Percentiles rank a stretch among this genome's conserved stretches.
Conservation (phyloP, 148 eudicot species). For the Chenopodium formosanum region DNA sequence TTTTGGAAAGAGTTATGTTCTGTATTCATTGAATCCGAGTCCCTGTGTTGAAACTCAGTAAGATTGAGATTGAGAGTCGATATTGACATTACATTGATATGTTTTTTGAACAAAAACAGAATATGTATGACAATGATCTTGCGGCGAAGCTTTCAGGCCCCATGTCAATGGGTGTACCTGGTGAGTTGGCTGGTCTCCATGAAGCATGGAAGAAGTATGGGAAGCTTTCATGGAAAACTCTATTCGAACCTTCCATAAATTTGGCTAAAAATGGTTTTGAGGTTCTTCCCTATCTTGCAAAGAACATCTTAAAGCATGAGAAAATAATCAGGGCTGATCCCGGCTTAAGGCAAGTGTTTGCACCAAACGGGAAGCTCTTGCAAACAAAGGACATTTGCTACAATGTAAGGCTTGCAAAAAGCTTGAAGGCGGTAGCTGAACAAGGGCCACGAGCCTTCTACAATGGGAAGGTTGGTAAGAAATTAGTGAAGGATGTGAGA, state of each 20-base stretch:
- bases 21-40: not conserved
- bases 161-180: slow-evolving; percentile 81
- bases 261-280: slow-evolving; percentile 66
- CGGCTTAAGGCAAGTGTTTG: slow-evolving; percentile 69
- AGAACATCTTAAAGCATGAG: slow-evolving; percentile 27
- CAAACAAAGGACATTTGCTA: slow-evolving; percentile 76
- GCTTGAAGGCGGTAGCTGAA: slow-evolving; percentile 65
- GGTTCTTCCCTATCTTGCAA: slow-evolving; percentile 62
- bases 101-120: slow-evolving; percentile 37
- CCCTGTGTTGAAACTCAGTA: not conserved
- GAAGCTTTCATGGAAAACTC: slow-evolving; percentile 61
- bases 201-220: slow-evolving; percentile 78
- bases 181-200: slow-evolving; percentile 86
- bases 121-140: slow-evolving; percentile 60
- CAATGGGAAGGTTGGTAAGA: slow-evolving; percentile 67
- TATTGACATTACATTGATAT: not conserved
- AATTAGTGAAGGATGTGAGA: slow-evolving; percentile 63
- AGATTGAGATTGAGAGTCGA: not conserved
- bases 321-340: slow-evolving; percentile 48
- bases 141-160: slow-evolving; percentile 54
- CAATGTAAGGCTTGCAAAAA: slow-evolving; percentile 61
- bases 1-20: no score
- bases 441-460: slow-evolving; percentile 69
- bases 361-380: slow-evolving; percentile 68
- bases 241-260: slow-evolving; percentile 66